These are phyloP conservation scores for Ascomycota sp. DNA, from an alignment of 2,329 filamentous ascomycete genomes.

Conservation along the genomic window DNA sequence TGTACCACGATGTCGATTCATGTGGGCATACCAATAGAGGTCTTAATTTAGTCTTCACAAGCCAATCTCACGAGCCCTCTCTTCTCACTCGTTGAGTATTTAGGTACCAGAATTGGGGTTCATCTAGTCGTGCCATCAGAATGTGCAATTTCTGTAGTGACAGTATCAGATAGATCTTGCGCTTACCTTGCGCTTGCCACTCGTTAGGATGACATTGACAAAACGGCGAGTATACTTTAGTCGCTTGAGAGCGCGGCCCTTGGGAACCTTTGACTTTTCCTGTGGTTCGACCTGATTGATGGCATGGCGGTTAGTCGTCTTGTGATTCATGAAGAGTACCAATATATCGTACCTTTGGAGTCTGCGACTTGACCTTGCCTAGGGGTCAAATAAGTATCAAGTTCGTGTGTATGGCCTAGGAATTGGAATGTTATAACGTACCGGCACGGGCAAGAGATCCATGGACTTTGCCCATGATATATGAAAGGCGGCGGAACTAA, in stretches of 20 bases:
- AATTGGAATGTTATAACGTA: constrained; percentile 9
- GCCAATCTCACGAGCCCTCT: constrained; percentile 11
- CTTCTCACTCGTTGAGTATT: constrained; percentile 9
- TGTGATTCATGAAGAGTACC: constrained; percentile 5
- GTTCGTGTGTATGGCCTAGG: too few species aligned
- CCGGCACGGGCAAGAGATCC: constrained; percentile 77
- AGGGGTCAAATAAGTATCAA: constrained; percentile 32
- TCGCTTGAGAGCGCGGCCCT: constrained; percentile 95
- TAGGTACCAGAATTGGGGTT: constrained; percentile 70
- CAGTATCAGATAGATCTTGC: neutral
- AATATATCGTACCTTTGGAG: constrained; percentile 52
- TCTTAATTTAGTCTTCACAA: constrained; percentile 10
- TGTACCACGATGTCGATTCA: constrained; percentile 13
- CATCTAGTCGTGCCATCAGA: constrained; percentile 36
- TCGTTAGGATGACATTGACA: constrained; percentile 93
- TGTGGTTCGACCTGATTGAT: constrained; percentile 52
- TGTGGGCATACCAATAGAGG: constrained; percentile 7
- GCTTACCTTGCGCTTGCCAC: constrained; percentile 92
- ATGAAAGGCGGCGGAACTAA: too few species aligned
- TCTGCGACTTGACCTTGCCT: constrained; percentile 97
- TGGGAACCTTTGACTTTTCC: constrained; percentile 94
- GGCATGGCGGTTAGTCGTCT: constrained; percentile 11
- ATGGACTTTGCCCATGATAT: constrained; percentile 81
- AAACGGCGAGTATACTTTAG: constrained; percentile 93
- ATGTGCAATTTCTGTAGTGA: neutral